Base-by-base conservation (phyloP, 176 grass and related monocot species). In the Aegilops sharonensis region DNA sequence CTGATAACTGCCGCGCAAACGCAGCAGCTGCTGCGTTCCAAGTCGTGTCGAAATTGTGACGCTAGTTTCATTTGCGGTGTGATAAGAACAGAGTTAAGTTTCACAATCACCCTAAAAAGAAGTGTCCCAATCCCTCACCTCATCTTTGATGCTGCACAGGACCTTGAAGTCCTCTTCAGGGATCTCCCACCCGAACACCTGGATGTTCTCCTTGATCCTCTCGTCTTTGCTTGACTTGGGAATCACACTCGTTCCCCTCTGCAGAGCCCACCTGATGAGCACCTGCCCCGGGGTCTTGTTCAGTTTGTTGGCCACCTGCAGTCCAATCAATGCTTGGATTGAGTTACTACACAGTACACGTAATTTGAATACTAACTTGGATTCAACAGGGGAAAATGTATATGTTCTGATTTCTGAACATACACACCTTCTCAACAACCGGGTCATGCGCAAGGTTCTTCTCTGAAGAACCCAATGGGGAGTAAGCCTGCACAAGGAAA, bases 151-250 rank as follows among this genome's bases (percentile, higher is more conserved):
- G 84, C 79, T 82, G 85, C 89, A 94, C 89, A 97, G 74, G 85
- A 69, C 82, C 40, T 88, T 32, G 37, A 97, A 93, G 67, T 93
- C 90, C 8, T 93, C 92, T 47, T 92, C 89, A 21, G 92, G 85
- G 61, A 97, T 97, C 65, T 87, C 80, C 92, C 95, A 93, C 39
- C 88, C 92, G 34, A 97, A 94, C 34, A 93, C 87, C 64, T 93
- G 90, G 18, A 94, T 91, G 40, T 94, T 94, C 71, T 97, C 95
- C 71, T 84, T 93, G 31, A 94, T 94, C 60, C 95, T 91, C 75
- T 91, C 95, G 18, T 89, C 85, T 62, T 94, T 84, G 39, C 84
- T 93, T 30, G 95, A 94, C 35, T 97, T 97, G 4, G 95, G 92
- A 14, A 97, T 93, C 9, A 91, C 92, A 10, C 90, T 97, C 4